Base-by-base conservation (phyloP, 1,139 yeast genomes). In the Protomyces inundatus region DNA sequence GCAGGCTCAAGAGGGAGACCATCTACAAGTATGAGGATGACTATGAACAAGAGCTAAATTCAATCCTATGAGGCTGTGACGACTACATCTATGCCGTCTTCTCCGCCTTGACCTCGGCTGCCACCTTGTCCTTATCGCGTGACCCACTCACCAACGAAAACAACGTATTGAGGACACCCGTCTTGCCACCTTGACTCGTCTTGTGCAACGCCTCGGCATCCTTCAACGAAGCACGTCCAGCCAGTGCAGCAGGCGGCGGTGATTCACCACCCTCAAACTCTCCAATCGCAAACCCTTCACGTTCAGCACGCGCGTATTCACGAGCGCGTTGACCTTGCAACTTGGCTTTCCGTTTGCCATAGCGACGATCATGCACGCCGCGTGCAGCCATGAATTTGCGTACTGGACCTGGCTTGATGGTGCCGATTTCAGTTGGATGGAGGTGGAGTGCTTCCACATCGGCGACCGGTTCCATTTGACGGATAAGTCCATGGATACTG, bases 371-470 rank as follows among this genome's bases (percentile, higher is more conserved):
- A 33, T 54, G 58, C 16, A 52, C 54, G 10, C 54, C 58, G 4
- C 58, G 48, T 7, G 58, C 66, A 10, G 52, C 64, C 55, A 64
- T 54, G 55, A 59, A 64, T n/a, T 55, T 45, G 9, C 45, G 33
- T 14, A 64, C 59, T 12, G 66, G 64, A 32, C 63, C 60, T 2
- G 59, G 51, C 50, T 64, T 60, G 48, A 64, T 58, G 30, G 53
- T 55, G 12, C 66, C 66, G 23, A 64, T 52, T 10, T 51, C 60
- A 3, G n/a, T 35, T 4, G 55, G 62, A 23, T 59, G 52, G 32
- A 64, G 37, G n/a, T 39, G 32, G 5, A 64, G 54, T 9, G 55
- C 51, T 12, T 33, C 23, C 10, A 59, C 48, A 9, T 59, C 64
- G 14, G 36, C 32, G 12, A 37, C 56, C 14, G 66, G 61, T 37